Evolutionary conservation across 179 eudicot species (phyloP), one percentile per base, ranked within the genome.

Genomic region (Silene coronaria): DNA sequence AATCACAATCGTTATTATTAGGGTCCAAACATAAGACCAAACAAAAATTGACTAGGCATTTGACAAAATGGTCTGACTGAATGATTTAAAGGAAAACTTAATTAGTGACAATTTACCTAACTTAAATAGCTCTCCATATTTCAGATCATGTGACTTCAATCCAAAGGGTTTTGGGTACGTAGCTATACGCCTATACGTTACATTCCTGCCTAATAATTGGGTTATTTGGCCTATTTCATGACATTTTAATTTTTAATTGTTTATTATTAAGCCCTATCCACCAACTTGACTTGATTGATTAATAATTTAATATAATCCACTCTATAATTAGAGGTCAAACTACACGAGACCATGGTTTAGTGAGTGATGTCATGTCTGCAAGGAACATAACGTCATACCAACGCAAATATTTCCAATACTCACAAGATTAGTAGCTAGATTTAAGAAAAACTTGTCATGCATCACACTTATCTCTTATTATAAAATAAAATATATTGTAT

Each of bases 111-210:
- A 72, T 59, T 68, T 36, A 57, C 71, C 75, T 42, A 69, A 34
- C 55, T 51, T 13, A 42, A 68, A 67, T 12, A 34, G 70, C 36
- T 9, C 14, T 42, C 48, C 13, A 42, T 42, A 16, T 28, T 42
- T 63, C 77, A 60, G 16, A 80, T 77, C 76, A 65, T 77, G 81
- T 73, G 76, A 65, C 22, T 73, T 70, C 67, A 72, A 78, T 74
- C 73, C 58, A 23, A 74, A 17, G 26, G 2, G 76, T 48, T 9
- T 38, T 68, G 57, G 24, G 34, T 69, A 72, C 42, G 65, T 75
- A 11, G 3, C 7, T 64, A 32, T 70, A 69, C n/a, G n/a, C n/a
- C n/a, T n/a, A n/a, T n/a, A n/a, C n/a, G n/a, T n/a, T n/a, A n/a
- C 57, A 78, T 75, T 82, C 81, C 57, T 48, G 28, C 51, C 42